Evolutionary conservation across 345 rosid genomes (phyloP).

Genomic region (Brassica cretica): DNA sequence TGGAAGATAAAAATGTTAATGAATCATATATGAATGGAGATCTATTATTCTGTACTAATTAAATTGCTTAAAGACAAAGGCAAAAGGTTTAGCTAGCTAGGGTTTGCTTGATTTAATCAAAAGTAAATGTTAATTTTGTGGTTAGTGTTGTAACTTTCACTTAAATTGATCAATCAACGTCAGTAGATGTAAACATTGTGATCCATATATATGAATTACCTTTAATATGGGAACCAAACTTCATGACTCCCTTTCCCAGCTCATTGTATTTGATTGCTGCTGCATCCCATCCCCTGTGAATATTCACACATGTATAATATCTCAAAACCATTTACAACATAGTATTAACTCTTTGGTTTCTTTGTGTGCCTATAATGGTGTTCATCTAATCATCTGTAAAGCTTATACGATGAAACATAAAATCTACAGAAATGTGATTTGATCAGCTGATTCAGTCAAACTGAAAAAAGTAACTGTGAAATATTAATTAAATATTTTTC

Average conservation of each 20-base stretch:
- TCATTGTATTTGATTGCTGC: slow-evolving; percentile 32
- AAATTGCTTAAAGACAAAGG: background rate
- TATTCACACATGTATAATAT: background rate
- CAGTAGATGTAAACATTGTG: background rate
- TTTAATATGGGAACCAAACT: slow-evolving; percentile 33
- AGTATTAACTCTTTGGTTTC: background rate
- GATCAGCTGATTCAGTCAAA: background rate
- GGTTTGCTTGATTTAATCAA: slow-evolving; percentile 6
- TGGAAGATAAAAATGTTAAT: background rate
- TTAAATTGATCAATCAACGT: slow-evolving; percentile 16
- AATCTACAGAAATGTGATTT: background rate
- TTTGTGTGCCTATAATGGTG: background rate
- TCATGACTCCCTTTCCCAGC: slow-evolving; percentile 33
- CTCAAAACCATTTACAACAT: background rate
- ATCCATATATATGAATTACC: slow-evolving; percentile 29
- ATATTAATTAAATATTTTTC: background rate
- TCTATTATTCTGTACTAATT: background rate
- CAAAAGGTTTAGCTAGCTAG: slow-evolving; percentile 2
- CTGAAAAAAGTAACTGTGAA: background rate
- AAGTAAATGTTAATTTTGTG: slow-evolving; percentile 1
- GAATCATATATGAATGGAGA: background rate
- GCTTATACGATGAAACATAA: background rate
- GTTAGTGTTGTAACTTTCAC: background rate
- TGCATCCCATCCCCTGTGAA: slow-evolving; percentile 37
- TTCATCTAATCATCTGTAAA: background rate